phyloP scores from a whole-genome alignment of 1,139 yeast genomes.

The Suhomyces yuchorum region DNA sequence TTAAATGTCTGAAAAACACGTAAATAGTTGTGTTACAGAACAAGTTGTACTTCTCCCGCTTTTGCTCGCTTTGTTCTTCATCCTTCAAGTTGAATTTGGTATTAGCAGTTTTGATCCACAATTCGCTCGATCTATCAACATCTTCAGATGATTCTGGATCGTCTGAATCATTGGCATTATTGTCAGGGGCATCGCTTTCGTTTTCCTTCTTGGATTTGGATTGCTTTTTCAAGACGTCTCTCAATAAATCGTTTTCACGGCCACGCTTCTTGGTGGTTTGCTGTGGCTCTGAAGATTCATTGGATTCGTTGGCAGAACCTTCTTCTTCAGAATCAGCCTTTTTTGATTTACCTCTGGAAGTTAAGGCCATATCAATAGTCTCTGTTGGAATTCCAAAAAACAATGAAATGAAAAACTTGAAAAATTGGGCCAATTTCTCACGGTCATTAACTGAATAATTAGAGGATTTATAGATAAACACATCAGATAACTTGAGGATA shows the following conservation, averaged over 20 bases:
- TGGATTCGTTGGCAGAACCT: constrained; percentile 14
- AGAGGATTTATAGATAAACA: constrained; percentile 69
- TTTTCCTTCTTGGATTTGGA: constrained; percentile 46
- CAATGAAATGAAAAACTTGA: constrained; percentile 67
- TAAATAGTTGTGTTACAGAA: constrained; percentile 92
- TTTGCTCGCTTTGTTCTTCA: constrained; percentile 26
- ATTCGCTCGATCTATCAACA: constrained; percentile 62
- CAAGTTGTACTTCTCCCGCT: constrained; percentile 62
- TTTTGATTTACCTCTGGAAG: constrained; percentile 23
- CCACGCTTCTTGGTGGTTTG: constrained; percentile 46
- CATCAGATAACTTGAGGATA: constrained; percentile 65
- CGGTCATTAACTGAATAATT: constrained; percentile 82
- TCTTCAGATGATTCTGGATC: constrained; percentile 38
- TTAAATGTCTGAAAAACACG: constrained; percentile 84
- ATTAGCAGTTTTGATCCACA: constrained; percentile 59
- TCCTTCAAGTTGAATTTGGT: constrained; percentile 32
- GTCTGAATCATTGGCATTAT: constrained; percentile 35
- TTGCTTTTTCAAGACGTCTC: constrained; percentile 74
- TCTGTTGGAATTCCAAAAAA: constrained; percentile 61
- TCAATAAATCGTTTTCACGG: constrained; percentile 67
- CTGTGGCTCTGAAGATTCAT: constrained; percentile 12
- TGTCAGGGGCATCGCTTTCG: constrained; percentile 39
- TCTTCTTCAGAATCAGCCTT: constrained; percentile 18
- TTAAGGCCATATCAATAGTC: constrained; percentile 30
- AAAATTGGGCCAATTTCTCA: constrained; percentile 71